Evolutionary conservation across 768 basidiomycete species (phyloP).

Genomic region (Podaxis mareebaensis): DNA sequence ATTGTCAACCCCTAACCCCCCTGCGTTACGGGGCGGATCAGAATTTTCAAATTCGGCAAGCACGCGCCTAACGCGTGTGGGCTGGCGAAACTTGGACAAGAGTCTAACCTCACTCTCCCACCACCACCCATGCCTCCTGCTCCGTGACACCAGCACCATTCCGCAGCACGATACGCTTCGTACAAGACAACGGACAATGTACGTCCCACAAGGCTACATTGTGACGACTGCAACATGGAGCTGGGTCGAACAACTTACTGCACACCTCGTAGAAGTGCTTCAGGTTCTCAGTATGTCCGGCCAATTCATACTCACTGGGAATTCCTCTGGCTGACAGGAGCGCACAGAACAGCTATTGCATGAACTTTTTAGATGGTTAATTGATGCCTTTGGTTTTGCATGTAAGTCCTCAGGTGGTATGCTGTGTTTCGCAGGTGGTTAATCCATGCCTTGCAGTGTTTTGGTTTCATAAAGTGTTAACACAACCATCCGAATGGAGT

Average conservation of each 20-base stretch:
- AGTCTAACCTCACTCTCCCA: not conserved
- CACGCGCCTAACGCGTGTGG: constrained; percentile 13
- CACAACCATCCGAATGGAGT: constrained; percentile 23
- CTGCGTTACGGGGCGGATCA: constrained; percentile 11
- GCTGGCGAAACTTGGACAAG: not conserved
- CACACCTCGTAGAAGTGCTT: not conserved
- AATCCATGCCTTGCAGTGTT: not conserved
- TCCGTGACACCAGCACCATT: not conserved
- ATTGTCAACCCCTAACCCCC: no score
- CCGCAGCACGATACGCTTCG: not conserved
- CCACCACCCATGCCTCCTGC: constrained; percentile 12
- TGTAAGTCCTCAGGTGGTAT: not conserved
- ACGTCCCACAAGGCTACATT: not conserved
- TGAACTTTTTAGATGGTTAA: not conserved
- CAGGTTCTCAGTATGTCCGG: constrained; percentile 6
- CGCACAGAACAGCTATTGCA: not conserved
- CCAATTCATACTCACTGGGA: not conserved
- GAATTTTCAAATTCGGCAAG: not conserved
- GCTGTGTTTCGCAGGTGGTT: no score
- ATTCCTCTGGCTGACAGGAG: not conserved
- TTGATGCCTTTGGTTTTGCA: not conserved
- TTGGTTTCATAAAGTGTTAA: constrained; percentile 14
- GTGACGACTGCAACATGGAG: not conserved
- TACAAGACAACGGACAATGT: constrained; percentile 4
- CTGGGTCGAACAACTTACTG: constrained; percentile 5